Conservation (phyloP, 352 stramenopile species). For the Thalassiosira hispida region DNA sequence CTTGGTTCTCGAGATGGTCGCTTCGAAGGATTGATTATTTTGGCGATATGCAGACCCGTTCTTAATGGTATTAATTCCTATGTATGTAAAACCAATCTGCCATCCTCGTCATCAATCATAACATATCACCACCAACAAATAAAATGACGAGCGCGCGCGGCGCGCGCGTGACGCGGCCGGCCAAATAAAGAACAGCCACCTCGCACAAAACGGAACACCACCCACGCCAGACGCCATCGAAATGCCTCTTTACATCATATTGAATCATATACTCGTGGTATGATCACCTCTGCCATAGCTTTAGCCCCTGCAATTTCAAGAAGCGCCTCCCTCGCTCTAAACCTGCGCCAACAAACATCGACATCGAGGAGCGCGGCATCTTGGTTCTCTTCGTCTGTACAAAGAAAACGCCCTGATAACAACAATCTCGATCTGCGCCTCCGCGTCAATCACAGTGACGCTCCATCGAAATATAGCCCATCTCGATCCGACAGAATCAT, state of each 20-base stretch:
- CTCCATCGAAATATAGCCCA: background rate
- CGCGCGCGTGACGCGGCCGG: too few relatives aligned
- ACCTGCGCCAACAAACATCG: background rate
- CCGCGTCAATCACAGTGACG: background rate
- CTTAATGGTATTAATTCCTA: background rate
- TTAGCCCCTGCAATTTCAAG: background rate
- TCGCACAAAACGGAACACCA: conserved; percentile 7
- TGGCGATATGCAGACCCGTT: too few relatives aligned
- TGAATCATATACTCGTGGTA: background rate
- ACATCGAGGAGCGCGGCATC: background rate
- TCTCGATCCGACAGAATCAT: conserved; percentile 1
- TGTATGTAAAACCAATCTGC: background rate
- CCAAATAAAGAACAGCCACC: too few relatives aligned
- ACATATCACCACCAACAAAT: background rate
- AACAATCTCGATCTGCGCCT: background rate
- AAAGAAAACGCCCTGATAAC: conserved; percentile 1
- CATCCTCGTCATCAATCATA: too few relatives aligned
- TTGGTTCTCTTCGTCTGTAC: conserved; percentile 9
- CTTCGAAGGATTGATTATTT: too few relatives aligned
- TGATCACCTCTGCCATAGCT: background rate
- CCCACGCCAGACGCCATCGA: background rate
- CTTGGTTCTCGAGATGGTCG: too few relatives aligned
- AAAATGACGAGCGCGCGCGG: too few relatives aligned
- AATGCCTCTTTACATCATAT: background rate
- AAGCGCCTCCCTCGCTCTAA: background rate